Conservation (phyloP, 2,329 filamentous ascomycete genomes). For the Hypoxylon rubiginosum region DNA sequence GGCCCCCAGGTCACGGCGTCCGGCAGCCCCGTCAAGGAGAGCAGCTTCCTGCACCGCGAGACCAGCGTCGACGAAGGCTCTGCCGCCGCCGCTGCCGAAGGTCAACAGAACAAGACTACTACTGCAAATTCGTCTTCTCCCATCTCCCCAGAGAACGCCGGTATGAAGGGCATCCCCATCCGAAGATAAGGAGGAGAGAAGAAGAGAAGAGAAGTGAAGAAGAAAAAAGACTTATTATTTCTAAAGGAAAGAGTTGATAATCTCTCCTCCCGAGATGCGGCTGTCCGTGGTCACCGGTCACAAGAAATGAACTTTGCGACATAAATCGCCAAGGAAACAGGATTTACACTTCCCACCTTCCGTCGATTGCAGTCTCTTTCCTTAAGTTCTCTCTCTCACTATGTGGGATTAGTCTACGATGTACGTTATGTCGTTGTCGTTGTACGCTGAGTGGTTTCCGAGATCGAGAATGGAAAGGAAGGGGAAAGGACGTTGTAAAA, state of each 20-base stretch:
- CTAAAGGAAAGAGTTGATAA: conserved; percentile 3
- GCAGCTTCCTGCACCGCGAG: conserved; percentile 86
- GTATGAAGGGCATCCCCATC: conserved; percentile 71
- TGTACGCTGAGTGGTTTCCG: conserved; percentile 10
- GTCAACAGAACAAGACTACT: conserved; percentile 55
- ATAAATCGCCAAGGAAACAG: neutral
- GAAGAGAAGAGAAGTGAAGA: conserved; percentile 21
- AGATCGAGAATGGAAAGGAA: conserved; percentile 2
- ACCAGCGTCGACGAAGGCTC: conserved; percentile 74
- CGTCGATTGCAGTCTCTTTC: neutral
- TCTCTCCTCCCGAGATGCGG: neutral
- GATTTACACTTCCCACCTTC: neutral
- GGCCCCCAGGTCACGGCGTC: conserved; percentile 56
- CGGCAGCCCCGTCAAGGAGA: conserved; percentile 90
- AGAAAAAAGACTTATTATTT: neutral
- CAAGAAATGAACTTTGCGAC: neutral
- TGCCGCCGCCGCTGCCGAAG: conserved; percentile 49
- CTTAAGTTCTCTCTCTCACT: neutral
- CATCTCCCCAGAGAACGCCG: conserved; percentile 19
- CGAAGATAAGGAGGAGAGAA: conserved; percentile 62
- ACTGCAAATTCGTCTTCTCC: neutral
- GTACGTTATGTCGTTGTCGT: conserved; percentile 12
- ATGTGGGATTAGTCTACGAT: neutral
- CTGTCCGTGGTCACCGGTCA: neutral
- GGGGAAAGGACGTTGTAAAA: conserved; percentile 13